These are phyloP conservation scores for Astrothelium subdiscretum DNA, from an alignment of 495 filamentous ascomycete genomes.

Conservation along the genomic window DNA sequence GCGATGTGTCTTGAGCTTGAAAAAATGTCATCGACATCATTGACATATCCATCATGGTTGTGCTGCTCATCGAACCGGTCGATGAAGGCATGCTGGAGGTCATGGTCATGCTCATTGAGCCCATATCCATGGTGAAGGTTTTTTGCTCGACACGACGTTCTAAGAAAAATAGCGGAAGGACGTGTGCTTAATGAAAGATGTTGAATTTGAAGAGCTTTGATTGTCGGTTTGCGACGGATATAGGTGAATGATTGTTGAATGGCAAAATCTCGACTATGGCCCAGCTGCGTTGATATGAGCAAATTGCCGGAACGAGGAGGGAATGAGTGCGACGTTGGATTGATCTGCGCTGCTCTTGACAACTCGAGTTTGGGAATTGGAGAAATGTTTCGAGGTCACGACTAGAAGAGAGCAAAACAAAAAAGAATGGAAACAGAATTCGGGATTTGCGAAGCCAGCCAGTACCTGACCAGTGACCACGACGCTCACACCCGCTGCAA, in stretches of 20 bases:
- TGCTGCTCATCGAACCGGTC: conserved; percentile 9
- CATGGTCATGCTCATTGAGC: conserved; percentile 13
- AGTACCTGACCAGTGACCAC: too few relatives aligned
- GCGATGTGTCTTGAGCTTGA: conserved; percentile 50
- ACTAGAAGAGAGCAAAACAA: neutral
- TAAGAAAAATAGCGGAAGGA: neutral
- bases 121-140: neutral
- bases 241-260: too few relatives aligned
- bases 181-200: too few relatives aligned
- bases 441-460: neutral
- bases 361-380: neutral
- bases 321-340: neutral
- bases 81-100: conserved; percentile 1
- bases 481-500: neutral
- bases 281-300: neutral
- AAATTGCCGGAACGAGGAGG: neutral
- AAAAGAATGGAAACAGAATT: neutral
- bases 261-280: too few relatives aligned
- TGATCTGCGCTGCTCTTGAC: neutral
- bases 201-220: too few relatives aligned
- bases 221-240: neutral
- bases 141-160: neutral
- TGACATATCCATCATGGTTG: conserved; percentile 9
- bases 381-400: neutral
- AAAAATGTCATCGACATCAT: conserved; percentile 44